These are phyloP conservation scores for Tephrocybe sp. DNA, from an alignment of 768 basidiomycete genomes.

Conservation along the genomic window DNA sequence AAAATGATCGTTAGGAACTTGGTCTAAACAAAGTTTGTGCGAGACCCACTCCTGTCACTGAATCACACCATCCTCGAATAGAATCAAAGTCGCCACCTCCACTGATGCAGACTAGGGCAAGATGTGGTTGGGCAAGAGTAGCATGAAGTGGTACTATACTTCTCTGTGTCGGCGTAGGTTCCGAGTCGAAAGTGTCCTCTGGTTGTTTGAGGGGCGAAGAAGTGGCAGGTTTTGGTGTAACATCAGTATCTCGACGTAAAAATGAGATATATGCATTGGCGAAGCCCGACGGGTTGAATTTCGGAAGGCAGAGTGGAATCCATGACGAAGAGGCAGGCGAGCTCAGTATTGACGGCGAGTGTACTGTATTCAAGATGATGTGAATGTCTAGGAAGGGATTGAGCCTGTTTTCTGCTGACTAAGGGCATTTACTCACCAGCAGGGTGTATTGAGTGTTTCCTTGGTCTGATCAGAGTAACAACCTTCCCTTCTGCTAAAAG, in stretches of 20 bases:
- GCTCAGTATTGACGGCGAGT: constrained; percentile 75
- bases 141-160: background rate
- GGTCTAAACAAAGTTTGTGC: background rate
- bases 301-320: constrained; percentile 95
- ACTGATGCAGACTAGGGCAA: constrained; percentile 80
- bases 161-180: constrained; percentile 14
- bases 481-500: constrained; percentile 78
- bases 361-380: constrained; percentile 88
- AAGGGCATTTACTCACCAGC: constrained; percentile 50
- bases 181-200: background rate
- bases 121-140: constrained; percentile 29
- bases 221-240: constrained; percentile 12
- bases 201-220: constrained; percentile 10
- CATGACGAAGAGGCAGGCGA: constrained; percentile 84
- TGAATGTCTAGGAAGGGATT: constrained; percentile 69
- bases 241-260: constrained; percentile 45
- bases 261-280: constrained; percentile 90
- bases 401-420: background rate
- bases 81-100: constrained; percentile 83
- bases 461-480: constrained; percentile 85
- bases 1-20: background rate
- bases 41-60: constrained; percentile 53
- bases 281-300: constrained; percentile 87
- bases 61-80: constrained; percentile 76
- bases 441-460: constrained; percentile 94